These are phyloP conservation scores for Paulownia fortunei DNA, from an alignment of 257 asterid species.

Conservation along the genomic window DNA sequence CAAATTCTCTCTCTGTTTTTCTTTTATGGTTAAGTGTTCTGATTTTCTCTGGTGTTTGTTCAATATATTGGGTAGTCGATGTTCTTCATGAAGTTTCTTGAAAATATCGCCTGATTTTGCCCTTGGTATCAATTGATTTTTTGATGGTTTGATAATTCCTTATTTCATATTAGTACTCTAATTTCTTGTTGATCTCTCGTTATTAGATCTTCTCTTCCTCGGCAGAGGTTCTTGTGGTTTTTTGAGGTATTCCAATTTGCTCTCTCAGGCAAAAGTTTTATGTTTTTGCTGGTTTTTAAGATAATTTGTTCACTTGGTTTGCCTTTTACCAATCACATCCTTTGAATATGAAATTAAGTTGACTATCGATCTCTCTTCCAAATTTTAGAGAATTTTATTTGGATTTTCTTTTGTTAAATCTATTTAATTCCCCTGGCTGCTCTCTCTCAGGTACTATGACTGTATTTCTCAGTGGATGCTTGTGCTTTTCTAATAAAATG, in stretches of 20 bases:
- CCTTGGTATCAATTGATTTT: not conserved
- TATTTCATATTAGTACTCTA: not conserved
- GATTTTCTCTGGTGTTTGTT: constrained; percentile 26
- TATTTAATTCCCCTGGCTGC: not conserved
- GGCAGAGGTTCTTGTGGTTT: not conserved
- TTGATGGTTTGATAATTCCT: not conserved
- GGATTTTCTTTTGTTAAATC: constrained; percentile 5
- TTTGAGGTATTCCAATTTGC: not conserved
- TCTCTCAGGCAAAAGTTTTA: not conserved
- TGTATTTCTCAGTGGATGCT: not conserved
- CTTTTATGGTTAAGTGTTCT: constrained; percentile 40
- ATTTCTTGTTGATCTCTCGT: constrained; percentile 26
- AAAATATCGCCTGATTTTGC: constrained; percentile 15
- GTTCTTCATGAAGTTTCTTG: not conserved
- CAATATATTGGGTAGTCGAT: not conserved
- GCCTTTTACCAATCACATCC: not conserved
- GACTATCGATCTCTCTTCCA: not conserved
- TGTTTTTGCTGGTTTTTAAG: not conserved
- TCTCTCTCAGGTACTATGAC: not conserved
- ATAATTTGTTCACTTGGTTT: not conserved
- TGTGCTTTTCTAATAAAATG: not conserved
- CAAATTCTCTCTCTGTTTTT: not conserved
- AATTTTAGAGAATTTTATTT: not conserved
- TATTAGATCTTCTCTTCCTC: constrained; percentile 26
- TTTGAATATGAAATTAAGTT: not conserved